Conservation (phyloP, 176 grass and related monocot genomes). For the Aegilops sharonensis region DNA sequence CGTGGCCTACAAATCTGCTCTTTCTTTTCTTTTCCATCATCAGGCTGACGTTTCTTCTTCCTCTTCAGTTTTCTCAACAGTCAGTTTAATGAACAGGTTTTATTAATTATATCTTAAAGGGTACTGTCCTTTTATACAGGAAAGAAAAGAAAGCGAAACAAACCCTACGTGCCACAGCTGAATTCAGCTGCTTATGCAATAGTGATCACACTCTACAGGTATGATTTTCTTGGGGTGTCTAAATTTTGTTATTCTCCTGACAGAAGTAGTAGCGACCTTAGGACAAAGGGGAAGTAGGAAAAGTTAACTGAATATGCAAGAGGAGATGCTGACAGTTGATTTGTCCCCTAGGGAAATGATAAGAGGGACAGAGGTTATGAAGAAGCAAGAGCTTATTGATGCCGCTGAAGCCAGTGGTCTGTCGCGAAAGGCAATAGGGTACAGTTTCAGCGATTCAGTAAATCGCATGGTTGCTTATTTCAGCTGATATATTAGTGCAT, state of each 20-base stretch:
- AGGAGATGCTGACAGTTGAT: not conserved
- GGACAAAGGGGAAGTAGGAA: not conserved
- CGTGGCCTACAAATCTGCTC: not conserved
- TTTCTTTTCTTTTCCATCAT: not conserved
- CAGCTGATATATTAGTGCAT: not conserved
- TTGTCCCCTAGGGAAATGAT: constrained; percentile 46
- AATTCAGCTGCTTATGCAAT: constrained; percentile 76
- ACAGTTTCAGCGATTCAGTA: constrained; percentile 22
- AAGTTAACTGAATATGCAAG: constrained; percentile 9
- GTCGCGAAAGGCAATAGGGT: constrained; percentile 68
- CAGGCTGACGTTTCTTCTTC: not conserved
- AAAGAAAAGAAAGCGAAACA: constrained; percentile 55
- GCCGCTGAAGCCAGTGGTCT: constrained; percentile 89
- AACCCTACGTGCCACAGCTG: constrained; percentile 64
- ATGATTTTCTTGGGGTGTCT: not conserved
- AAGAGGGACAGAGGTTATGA: constrained; percentile 55
- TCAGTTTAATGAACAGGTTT: not conserved
- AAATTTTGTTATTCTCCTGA: not conserved
- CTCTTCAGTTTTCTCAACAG: not conserved
- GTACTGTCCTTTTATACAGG: constrained; percentile 32
- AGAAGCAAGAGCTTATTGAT: constrained; percentile 88
- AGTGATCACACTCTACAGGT: constrained; percentile 79
- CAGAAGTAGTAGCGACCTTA: not conserved
- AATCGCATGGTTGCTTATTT: not conserved
- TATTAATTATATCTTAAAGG: not conserved